phyloP scores from a whole-genome alignment of 2,329 filamentous ascomycete species.

The Neophaeococcomyces aloes region DNA sequence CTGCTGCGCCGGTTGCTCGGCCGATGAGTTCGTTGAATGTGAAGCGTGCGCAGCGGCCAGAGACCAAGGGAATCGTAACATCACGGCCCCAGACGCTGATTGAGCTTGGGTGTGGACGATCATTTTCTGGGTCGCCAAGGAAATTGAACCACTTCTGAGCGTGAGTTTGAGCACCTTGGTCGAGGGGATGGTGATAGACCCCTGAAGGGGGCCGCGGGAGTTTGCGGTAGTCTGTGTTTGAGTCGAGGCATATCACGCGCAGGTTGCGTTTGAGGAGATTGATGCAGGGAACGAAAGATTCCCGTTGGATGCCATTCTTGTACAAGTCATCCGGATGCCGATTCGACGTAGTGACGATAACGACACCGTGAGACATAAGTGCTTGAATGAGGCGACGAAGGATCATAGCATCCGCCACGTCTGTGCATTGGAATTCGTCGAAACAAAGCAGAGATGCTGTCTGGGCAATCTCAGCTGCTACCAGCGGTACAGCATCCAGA shows the following conservation, averaged over 20 bases:
- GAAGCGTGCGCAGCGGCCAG: conserved; percentile 80
- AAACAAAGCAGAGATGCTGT: conserved; percentile 83
- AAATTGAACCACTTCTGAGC: conserved; percentile 94
- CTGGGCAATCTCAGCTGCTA: conserved; percentile 88
- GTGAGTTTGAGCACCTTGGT: conserved; percentile 64
- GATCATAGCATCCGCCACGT: conserved; percentile 98
- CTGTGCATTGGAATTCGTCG: conserved; percentile 97
- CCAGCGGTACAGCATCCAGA: conserved; percentile 79
- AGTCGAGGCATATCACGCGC: conserved; percentile 88
- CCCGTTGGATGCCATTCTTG: conserved; percentile 93
- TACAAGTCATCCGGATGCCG: conserved; percentile 94
- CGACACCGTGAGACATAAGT: conserved; percentile 93
- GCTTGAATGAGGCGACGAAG: conserved; percentile 72
- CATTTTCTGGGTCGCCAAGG: conserved; percentile 67
- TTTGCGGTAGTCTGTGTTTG: conserved; percentile 91
- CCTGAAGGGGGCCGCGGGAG: conserved; percentile 85
- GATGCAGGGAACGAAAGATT: conserved; percentile 92
- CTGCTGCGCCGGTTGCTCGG: conserved; percentile 77
- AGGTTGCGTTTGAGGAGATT: conserved; percentile 75
- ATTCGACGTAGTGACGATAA: conserved; percentile 91
- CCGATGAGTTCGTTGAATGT: conserved; percentile 88
- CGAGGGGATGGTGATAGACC: conserved; percentile 85
- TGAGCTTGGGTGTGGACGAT: conserved; percentile 64
- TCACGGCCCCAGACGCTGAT: conserved; percentile 89
- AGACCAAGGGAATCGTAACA: conserved; percentile 76